Evolutionary conservation across 2,329 filamentous ascomycete genomes (phyloP), one percentile per base, ranked within the genome.

Genomic region (Bipolaris zeicola): DNA sequence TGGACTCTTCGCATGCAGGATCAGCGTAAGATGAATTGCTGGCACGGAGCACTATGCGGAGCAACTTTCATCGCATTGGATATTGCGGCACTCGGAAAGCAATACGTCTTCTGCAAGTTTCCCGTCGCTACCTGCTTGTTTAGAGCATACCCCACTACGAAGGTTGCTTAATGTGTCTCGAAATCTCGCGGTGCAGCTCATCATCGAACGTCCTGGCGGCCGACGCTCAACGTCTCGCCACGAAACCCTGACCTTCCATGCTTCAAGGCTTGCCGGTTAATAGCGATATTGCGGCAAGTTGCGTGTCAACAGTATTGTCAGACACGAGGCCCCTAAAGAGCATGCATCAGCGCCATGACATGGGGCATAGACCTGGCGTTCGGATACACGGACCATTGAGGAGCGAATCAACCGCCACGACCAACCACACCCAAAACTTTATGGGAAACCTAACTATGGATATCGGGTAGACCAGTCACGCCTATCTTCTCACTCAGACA

Each of bases 381-480:
- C 69, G 67, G 69, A 46, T 64, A 65, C 52, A 48, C 67, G 67
- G 67, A 57, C 55, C 52, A 57, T 33, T 18, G 14, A 5, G 26
- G 55, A 51, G 38, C 64, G 58, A 69, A 68, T 69, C 61, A 65
- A 43, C 50, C 34, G 38, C 49, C 24, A 50, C 33, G 38, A 51
- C 58, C 52, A 41, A 61, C 59, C 44, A 51, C 52, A 60, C 53
- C 57, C 55, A 58, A 49, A 59, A 56, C 44, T 53, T 58, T 50
- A 43, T 57, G 60, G 22, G 58, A 60, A 59, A 33, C 3, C 20
- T 24, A n/a, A n/a, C 55, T 53, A 64, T 55, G 64, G 48, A 16
- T 54, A 55, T 26, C 22, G 14, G 58, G 64, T 64, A 62, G 52
- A 59, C 39, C 52, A 57, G 41, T 51, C 31, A 50, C 37, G 38